Evolutionary conservation across 768 basidiomycete species (phyloP).

Genomic region (Russula sp.): DNA sequence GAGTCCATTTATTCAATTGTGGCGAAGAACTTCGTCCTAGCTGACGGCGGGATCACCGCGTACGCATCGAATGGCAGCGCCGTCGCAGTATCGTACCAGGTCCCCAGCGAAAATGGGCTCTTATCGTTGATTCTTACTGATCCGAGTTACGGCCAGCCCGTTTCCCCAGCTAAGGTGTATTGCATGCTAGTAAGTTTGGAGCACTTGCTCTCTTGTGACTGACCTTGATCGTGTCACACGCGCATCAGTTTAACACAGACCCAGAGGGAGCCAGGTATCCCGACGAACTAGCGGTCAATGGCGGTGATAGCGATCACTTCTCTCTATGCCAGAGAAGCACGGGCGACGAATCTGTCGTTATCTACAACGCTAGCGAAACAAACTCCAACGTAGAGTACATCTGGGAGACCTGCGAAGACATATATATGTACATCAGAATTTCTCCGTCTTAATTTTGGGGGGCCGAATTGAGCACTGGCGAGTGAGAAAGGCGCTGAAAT

Average conservation of each 20-base stretch:
- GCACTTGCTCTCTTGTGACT: background rate
- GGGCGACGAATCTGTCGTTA: background rate
- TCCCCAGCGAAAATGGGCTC: background rate
- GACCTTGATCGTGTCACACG: background rate
- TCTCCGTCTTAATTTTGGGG: too few relatives aligned
- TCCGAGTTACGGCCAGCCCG: background rate
- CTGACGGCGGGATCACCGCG: conserved; percentile 3
- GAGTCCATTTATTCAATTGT: background rate
- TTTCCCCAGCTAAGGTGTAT: background rate
- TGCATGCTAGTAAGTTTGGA: conserved; percentile 1
- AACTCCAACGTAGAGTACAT: background rate
- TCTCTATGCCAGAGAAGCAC: background rate
- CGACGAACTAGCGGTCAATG: background rate
- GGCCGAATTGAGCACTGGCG: too few relatives aligned
- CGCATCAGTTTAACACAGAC: conserved; percentile 3
- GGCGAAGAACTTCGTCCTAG: background rate
- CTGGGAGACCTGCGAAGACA: background rate
- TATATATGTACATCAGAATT: background rate
- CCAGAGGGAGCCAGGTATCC: conserved; percentile 1
- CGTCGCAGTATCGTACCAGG: background rate
- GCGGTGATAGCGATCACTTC: conserved; percentile 1
- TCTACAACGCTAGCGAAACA: background rate
- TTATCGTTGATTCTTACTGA: background rate
- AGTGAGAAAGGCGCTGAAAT: too few relatives aligned
- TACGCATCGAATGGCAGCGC: background rate